Conservation (phyloP, 192 early-diverging fungal genomes). For the Oehlia diaphana region DNA sequence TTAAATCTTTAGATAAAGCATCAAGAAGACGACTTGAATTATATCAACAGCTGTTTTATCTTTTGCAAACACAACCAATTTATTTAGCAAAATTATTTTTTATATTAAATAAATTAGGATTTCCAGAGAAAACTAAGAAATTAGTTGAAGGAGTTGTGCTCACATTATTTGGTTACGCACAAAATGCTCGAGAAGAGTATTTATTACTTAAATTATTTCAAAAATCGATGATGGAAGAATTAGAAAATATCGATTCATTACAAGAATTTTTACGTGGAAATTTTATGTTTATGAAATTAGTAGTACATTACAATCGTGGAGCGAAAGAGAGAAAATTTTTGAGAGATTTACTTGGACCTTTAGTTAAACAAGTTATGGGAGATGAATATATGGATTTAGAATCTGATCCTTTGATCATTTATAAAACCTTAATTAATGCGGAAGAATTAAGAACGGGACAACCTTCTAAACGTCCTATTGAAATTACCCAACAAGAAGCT, state of each 20-base stretch:
- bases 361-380: conserved; percentile 77
- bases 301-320: conserved; percentile 92
- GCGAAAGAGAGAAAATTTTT: conserved; percentile 94
- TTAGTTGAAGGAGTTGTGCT: conserved; percentile 89
- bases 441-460: conserved; percentile 90
- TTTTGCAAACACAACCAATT: conserved; percentile 93
- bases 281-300: conserved; percentile 96
- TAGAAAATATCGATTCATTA: conserved; percentile 75
- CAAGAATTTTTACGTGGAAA: conserved; percentile 95
- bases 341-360: conserved; percentile 76
- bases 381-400: conserved; percentile 85
- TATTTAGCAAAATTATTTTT: conserved; percentile 91
- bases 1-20: conserved; percentile 85
- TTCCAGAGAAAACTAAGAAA: conserved; percentile 63
- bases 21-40: conserved; percentile 70
- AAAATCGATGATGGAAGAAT: conserved; percentile 86
- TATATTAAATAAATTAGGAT: conserved; percentile 80
- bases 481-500: conserved; percentile 80
- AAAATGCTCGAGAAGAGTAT: conserved; percentile 96
- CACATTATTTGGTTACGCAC: conserved; percentile 95
- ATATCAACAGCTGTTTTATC: conserved; percentile 94
- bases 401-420: conserved; percentile 83
- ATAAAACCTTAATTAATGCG: conserved; percentile 80
- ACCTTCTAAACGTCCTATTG: conserved; percentile 69
- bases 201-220: conserved; percentile 92